phyloP scores from a whole-genome alignment of 345 rosid genomes.

The Carallia brachiata region DNA sequence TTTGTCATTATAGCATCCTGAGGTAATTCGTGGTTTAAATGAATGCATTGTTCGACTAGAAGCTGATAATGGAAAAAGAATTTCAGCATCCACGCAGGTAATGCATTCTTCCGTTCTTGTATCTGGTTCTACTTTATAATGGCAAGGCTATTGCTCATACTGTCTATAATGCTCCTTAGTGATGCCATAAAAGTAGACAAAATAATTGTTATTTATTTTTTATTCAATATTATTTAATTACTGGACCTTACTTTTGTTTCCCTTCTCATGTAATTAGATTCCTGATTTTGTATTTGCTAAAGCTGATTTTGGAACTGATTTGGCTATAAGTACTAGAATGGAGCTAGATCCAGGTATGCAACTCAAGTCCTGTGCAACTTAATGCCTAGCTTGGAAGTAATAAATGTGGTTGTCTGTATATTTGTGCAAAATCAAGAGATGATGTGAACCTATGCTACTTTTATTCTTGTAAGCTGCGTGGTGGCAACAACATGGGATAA shows the following conservation, averaged over 20 bases:
- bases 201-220: background rate
- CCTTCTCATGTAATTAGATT: constrained; percentile 40
- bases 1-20: constrained; percentile 54
- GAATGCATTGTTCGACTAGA: constrained; percentile 86
- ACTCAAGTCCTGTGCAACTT: background rate
- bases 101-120: background rate
- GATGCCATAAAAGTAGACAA: constrained; percentile 2
- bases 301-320: constrained; percentile 69
- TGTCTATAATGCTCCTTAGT: background rate
- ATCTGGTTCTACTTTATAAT: background rate
- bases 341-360: constrained; percentile 83
- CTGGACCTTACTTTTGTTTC: background rate
- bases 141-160: background rate
- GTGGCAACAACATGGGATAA: constrained; percentile 85
- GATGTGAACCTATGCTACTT: constrained; percentile 7
- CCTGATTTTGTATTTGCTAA: constrained; percentile 79
- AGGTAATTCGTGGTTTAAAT: constrained; percentile 77
- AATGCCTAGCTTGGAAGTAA: constrained; percentile 10
- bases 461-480: constrained; percentile 53
- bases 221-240: background rate
- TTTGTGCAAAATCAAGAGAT: constrained; percentile 5
- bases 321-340: constrained; percentile 72
- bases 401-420: background rate
- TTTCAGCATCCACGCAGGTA: constrained; percentile 92
- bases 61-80: constrained; percentile 63